phyloP scores from a whole-genome alignment of 176 grass and related monocot species.

The Eremochloa ophiuroides region DNA sequence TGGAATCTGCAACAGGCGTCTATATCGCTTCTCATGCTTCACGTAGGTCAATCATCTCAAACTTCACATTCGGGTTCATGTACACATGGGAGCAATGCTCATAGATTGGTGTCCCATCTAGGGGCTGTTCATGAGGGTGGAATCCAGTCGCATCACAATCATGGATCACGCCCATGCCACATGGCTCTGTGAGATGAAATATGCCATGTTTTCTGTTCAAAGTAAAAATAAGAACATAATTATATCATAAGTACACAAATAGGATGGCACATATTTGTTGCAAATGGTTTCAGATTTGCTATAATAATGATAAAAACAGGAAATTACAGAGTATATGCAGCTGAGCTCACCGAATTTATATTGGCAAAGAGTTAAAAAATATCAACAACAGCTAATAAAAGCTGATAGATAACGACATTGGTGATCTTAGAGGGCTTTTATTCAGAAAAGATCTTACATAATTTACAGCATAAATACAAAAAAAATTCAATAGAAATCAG shows the following conservation, averaged over 20 bases:
- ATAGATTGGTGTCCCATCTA: constrained; percentile 77
- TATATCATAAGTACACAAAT: constrained; percentile 1
- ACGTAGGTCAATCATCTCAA: constrained; percentile 83
- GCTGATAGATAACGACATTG: not conserved
- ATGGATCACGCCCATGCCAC: constrained; percentile 73
- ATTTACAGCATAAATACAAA: not conserved
- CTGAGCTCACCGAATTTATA: not conserved
- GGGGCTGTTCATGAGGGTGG: constrained; percentile 90
- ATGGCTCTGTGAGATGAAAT: constrained; percentile 95
- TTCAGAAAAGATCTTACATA: not conserved
- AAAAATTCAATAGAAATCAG: not conserved
- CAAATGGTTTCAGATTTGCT: not conserved
- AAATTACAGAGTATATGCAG: not conserved
- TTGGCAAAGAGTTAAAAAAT: not conserved
- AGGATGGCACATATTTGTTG: not conserved
- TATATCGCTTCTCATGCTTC: constrained; percentile 29
- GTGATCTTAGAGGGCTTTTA: not conserved
- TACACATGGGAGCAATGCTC: constrained; percentile 96
- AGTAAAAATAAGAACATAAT: constrained; percentile 1
- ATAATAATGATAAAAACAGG: not conserved
- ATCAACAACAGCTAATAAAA: not conserved
- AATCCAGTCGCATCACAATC: constrained; percentile 87
- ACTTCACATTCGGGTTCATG: constrained; percentile 83
- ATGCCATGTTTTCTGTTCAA: constrained; percentile 82
- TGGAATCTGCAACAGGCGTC: not conserved